phyloP scores from a whole-genome alignment of 352 stramenopile species.

The Phytopythium chamaehyphon region DNA sequence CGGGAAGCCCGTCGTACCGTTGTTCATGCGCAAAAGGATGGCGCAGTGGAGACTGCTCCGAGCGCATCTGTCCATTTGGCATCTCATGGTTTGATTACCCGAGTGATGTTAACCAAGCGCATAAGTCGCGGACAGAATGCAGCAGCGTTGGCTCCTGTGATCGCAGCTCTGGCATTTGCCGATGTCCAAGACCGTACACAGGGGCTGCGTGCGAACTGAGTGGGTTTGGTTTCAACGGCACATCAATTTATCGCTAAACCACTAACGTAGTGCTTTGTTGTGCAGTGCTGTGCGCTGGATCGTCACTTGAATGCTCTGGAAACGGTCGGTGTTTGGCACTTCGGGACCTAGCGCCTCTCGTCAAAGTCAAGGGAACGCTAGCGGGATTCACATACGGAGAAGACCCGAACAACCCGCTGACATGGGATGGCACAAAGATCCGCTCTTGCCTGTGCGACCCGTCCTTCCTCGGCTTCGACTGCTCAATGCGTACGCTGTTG shows the following conservation, averaged over 20 bases:
- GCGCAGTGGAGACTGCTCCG: conserved; percentile 71
- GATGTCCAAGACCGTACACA: conserved; percentile 66
- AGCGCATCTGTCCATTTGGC: conserved; percentile 50
- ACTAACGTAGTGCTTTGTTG: not conserved
- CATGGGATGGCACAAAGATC: conserved; percentile 69
- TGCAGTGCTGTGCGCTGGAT: conserved; percentile 13
- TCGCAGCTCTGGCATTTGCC: conserved; percentile 59
- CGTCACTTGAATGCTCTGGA: conserved; percentile 50
- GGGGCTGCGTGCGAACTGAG: conserved; percentile 65
- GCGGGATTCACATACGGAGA: conserved; percentile 53
- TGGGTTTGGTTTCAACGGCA: conserved; percentile 20
- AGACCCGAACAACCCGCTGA: conserved; percentile 64
- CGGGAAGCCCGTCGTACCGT: conserved; percentile 35
- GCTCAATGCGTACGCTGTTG: conserved; percentile 42
- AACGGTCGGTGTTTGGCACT: conserved; percentile 77
- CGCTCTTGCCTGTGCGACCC: conserved; percentile 63
- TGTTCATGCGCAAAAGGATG: conserved; percentile 75
- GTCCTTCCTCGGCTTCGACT: conserved; percentile 63
- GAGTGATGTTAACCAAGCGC: conserved; percentile 39
- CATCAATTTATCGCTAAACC: too few species aligned
- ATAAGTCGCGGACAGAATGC: conserved; percentile 52
- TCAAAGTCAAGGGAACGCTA: conserved; percentile 48
- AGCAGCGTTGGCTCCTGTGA: conserved; percentile 64
- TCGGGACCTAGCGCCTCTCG: conserved; percentile 47
- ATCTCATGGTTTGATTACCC: conserved; percentile 72